Base-by-base conservation (phyloP, 257 asterid species). In the Nicotiana paniculata region DNA sequence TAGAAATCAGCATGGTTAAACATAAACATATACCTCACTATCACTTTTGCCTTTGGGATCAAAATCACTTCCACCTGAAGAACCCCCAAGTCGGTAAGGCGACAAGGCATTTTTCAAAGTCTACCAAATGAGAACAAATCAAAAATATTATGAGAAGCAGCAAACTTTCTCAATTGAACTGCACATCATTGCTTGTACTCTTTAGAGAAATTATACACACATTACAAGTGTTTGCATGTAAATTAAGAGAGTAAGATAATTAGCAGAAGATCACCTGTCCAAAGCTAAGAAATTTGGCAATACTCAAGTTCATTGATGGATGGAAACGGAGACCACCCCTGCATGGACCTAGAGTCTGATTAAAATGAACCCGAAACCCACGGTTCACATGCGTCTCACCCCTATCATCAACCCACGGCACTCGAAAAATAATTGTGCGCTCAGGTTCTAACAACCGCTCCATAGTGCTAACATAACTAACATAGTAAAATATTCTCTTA, bases 31-130 rank as follows among this genome's bases (percentile, higher is more conserved):
- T 85, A 94, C 99, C 98, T 96, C 99, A 63, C 81, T 91, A 61
- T 94, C 97, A 64, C 95, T 93, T 92, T 91, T 96, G 82, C 97
- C 97, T 80, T 87, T 93, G 54, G 99, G 99, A 87, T 96, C 97
- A 86, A 96, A 96, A 90, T 96, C 99, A 87, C 97, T 92, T 85
- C 99, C 99, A 82, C 99, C 99, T 26, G 98, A 94, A 79, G 99
- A 91, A 89, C 99, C 99, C 74, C 99, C 99, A 72, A 96, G 93
- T 81, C 96, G 91, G 91, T 93, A 96, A 10, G 99, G 99, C 86
- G 98, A 96, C 86, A 96, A 88, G 9, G 99, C 99, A 90, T 96
- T 94, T 90, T 92, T 96, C 77, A 96, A 89, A 65, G 93, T 93
- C 99, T 96, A 95, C 86, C 87, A 75, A 80, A 82, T 80, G 89